Conservation (phyloP, 257 asterid species). For the Nicotiana benthamiana region DNA sequence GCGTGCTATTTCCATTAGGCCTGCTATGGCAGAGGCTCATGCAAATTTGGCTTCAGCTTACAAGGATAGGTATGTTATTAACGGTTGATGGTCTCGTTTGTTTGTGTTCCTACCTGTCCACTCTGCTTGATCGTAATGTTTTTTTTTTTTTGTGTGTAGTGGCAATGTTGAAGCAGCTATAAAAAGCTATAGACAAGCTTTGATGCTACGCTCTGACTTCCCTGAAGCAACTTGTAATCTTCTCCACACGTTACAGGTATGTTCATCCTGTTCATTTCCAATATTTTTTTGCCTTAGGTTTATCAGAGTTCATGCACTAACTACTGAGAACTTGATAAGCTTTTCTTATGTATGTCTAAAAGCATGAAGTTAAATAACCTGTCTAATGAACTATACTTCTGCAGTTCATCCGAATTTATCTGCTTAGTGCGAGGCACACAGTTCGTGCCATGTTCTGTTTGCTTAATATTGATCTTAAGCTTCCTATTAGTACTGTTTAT, state of each 20-base stretch:
- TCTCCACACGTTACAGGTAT: conserved; percentile 93
- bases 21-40: conserved; percentile 99
- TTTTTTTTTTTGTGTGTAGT: conserved; percentile 28
- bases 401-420: not conserved
- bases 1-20: conserved; percentile 77
- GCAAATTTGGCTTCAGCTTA: conserved; percentile 99
- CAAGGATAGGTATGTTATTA: conserved; percentile 65
- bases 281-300: not conserved
- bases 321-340: conserved; percentile 75
- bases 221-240: conserved; percentile 99
- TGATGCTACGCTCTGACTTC: conserved; percentile 81
- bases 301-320: conserved; percentile 23
- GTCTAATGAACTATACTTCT: not conserved
- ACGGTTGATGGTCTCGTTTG: not conserved
- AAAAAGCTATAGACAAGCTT: conserved; percentile 87
- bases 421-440: not conserved
- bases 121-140: conserved; percentile 7
- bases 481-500: not conserved
- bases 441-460: not conserved
- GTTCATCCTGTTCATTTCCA: not conserved
- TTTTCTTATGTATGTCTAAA: not conserved
- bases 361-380: not conserved
- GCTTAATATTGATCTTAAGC: not conserved
- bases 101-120: not conserved
- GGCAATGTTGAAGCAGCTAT: conserved; percentile 89